These are phyloP conservation scores for Paramecium tetraurelia DNA, from an alignment of 73 alveolate genomes.

Conservation along the genomic window DNA sequence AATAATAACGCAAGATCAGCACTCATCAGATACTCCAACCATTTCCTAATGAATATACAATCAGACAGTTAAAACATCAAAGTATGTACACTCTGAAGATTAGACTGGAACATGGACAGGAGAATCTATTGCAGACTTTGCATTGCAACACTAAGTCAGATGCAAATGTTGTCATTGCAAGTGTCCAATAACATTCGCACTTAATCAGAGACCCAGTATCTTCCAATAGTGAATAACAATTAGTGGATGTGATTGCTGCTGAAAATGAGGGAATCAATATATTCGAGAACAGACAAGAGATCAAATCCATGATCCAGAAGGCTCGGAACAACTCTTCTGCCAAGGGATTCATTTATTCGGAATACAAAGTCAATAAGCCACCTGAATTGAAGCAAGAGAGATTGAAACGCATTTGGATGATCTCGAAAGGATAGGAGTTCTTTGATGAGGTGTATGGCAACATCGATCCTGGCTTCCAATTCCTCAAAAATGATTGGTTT, in stretches of 20 bases:
- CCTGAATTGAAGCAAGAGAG: constrained; percentile 41
- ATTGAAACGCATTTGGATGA: constrained; percentile 37
- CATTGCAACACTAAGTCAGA: not conserved
- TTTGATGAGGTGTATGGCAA: constrained; percentile 53
- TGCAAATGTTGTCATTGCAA: not conserved
- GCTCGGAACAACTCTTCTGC: not conserved
- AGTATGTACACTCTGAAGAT: not conserved
- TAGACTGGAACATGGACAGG: constrained; percentile 17
- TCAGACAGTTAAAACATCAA: not conserved
- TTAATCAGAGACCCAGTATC: not conserved
- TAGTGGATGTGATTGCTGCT: not conserved
- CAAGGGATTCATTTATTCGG: not conserved
- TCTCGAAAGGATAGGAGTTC: constrained; percentile 44
- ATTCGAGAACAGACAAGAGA: not conserved
- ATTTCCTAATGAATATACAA: constrained; percentile 11
- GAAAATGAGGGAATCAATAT: not conserved
- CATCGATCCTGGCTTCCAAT: constrained; percentile 32
- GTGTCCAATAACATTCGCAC: not conserved
- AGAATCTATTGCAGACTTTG: not conserved
- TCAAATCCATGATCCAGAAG: not conserved
- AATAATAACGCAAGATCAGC: not conserved
- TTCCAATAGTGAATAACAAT: not conserved
- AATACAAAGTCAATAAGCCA: not conserved
- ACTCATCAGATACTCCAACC: not conserved
- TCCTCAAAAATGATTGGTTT: constrained; percentile 58